Evolutionary conservation across 306 rosid genomes (phyloP).

Genomic region (Rubus idaeus): DNA sequence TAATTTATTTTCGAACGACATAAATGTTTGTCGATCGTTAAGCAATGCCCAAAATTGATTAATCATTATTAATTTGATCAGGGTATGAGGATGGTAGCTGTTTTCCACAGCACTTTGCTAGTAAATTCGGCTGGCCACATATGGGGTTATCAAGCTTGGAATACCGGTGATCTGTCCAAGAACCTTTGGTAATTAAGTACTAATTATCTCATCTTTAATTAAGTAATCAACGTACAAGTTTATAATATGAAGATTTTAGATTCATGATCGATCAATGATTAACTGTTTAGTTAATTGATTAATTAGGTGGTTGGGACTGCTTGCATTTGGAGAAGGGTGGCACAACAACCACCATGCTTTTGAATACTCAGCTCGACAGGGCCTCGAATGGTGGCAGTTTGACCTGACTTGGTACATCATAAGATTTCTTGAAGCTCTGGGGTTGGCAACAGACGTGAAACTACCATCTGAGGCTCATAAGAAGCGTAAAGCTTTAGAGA

Average conservation of each 20-base stretch:
- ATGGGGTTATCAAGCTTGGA: conserved; percentile 74
- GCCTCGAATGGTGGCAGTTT: conserved; percentile 86
- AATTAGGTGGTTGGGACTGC: conserved; percentile 63
- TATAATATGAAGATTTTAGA: too few species aligned
- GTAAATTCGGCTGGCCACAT: conserved; percentile 93
- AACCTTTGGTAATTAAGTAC: conserved; percentile 63
- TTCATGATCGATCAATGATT: too few species aligned
- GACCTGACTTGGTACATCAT: conserved; percentile 78
- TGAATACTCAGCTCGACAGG: conserved; percentile 85
- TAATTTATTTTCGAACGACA: too few species aligned
- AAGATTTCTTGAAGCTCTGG: conserved; percentile 55
- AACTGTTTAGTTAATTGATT: neutral
- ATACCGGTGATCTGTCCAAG: conserved; percentile 75
- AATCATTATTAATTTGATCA: conserved; percentile 20
- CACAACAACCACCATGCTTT: conserved; percentile 92
- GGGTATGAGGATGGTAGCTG: conserved; percentile 76
- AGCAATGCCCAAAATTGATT: neutral
- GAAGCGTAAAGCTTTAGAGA: conserved; percentile 48
- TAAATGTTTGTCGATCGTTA: neutral
- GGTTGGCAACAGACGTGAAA: conserved; percentile 72
- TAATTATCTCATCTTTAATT: neutral
- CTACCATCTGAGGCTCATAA: conserved; percentile 53
- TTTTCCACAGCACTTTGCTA: conserved; percentile 71
- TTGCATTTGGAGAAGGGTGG: conserved; percentile 89
- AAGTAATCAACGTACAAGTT: neutral